Percentiles rank a stretch among this genome's conserved stretches.
Evolutionary conservation across 257 asterid genomes (phyloP).

Genomic region (Nicotiana noctiflora): DNA sequence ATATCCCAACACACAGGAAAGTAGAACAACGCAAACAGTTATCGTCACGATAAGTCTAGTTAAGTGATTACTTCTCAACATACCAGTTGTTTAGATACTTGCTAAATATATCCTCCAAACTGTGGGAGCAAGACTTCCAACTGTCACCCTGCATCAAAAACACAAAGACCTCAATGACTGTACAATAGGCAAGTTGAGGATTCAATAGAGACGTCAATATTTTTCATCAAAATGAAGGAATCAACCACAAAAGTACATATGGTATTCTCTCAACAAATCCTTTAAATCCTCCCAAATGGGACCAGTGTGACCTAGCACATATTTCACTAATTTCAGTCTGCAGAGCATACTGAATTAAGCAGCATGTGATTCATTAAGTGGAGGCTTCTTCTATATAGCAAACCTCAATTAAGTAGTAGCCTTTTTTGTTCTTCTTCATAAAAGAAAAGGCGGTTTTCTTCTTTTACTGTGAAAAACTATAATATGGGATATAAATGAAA

Average conservation of each 20-base stretch:
- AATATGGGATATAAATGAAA: neutral
- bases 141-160: constrained; percentile 42
- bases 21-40: neutral
- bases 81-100: constrained; percentile 51
- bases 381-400: neutral
- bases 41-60: neutral
- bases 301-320: neutral
- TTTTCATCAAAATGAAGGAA: neutral
- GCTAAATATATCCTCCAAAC: constrained; percentile 53
- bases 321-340: too few species aligned
- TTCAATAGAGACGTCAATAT: neutral
- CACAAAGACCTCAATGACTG: neutral
- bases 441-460: neutral
- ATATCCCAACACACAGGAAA: neutral
- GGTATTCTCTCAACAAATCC: neutral
- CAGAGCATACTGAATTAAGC: too few species aligned
- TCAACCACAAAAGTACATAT: neutral
- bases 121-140: constrained; percentile 54
- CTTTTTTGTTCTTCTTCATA: neutral
- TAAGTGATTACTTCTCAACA: constrained; percentile 8
- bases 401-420: neutral
- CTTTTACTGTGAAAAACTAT: neutral
- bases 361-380: neutral
- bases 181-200: neutral
- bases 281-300: too few species aligned